These are phyloP conservation scores for Fusarium phyllophilum DNA, from an alignment of 2,329 filamentous ascomycete species.

Conservation along the genomic window DNA sequence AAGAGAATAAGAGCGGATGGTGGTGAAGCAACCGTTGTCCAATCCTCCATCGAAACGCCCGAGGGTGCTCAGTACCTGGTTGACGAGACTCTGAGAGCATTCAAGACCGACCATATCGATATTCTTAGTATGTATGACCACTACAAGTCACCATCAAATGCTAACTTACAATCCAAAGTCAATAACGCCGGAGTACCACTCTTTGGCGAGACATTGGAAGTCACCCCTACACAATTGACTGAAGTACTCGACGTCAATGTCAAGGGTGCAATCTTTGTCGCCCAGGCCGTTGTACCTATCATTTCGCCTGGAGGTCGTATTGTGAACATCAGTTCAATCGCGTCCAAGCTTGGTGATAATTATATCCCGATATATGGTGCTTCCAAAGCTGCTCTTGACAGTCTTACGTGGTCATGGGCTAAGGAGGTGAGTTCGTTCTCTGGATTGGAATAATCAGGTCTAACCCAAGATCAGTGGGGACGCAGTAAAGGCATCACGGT, in stretches of 20 bases:
- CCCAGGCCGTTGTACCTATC: not conserved
- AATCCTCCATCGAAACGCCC: not conserved
- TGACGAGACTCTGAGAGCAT: not conserved
- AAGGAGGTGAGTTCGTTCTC: not conserved
- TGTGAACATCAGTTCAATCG: rapidly evolving
- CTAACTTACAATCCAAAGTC: not conserved
- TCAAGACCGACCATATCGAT: not conserved
- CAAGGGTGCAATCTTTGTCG: rapidly evolving
- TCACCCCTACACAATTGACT: not conserved
- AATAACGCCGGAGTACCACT: not conserved
- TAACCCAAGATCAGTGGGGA: not conserved
- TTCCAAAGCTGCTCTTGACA: not conserved
- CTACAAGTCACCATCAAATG: rapidly evolving
- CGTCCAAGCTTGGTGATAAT: not conserved
- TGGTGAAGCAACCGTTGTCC: not conserved
- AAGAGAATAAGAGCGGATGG: not conserved
- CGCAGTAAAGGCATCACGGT: not conserved
- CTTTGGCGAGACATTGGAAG: not conserved
- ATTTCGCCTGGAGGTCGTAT: not conserved
- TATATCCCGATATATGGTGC: not conserved
- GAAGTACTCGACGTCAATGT: not conserved
- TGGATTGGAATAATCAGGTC: too few species aligned
- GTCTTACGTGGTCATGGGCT: not conserved
- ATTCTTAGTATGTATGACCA: not conserved
- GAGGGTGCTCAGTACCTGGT: not conserved